Evolutionary conservation across 148 eudicot species (phyloP), one percentile per base, ranked within the genome.

Genomic region (Silene latifolia): DNA sequence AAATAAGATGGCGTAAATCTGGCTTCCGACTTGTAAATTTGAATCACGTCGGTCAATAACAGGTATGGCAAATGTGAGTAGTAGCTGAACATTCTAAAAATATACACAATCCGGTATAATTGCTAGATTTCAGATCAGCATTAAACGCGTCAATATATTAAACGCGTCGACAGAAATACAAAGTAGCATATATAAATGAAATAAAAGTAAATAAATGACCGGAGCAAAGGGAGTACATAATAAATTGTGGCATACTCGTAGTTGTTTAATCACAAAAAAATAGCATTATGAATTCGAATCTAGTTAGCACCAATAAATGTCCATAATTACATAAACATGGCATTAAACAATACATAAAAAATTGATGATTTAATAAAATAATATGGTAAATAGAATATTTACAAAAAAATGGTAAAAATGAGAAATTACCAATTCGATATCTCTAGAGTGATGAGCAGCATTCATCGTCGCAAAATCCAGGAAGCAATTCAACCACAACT

Each of bases 401-500:
- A 4, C 3, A 5, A n/a, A 3, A 39, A 67, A 3, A 39, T 6
- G 8, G 11, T 25, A 46, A 66, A 18, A 13, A 1, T 20, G 24
- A 29, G 7, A 64, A 69, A 71, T 76, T 83, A 83, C 86, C 86
- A 83, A 80, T 57, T 83, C 86, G 66, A 80, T 44, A 21, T 83
- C 86, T 73, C 83, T 80, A 35, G 74, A 73, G 29, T 77, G 79
- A 80, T 83, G 44, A 39, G 44, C 86, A 69, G 63, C 72, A 77
- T 70, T 83, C 82, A 83, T 83, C 69, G 24, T 74, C 67, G 47
- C 13, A 42, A 44, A 81, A 48, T 17, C 19, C 67, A 32, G 63
- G 20, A 54, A 19, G 21, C 21, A 15, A 76, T 72, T 76, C 79
- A 83, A 70, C 78, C 64, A 70, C 64, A 17, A 76, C 63, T 76